Conservation (phyloP, 495 filamentous ascomycete genomes). For the Pyronema omphalodes region DNA sequence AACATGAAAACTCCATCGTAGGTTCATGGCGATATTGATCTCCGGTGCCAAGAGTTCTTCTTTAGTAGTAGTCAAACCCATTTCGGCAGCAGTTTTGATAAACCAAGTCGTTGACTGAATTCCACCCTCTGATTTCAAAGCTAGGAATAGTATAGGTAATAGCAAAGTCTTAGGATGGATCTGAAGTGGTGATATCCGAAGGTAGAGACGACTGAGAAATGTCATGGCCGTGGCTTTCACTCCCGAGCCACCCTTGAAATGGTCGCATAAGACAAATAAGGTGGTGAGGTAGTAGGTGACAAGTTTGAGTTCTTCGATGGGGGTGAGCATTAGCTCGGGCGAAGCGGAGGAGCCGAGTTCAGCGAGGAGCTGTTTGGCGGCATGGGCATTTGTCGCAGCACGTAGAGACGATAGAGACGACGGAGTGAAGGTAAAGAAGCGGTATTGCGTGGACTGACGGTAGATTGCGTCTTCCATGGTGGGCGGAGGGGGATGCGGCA, state of each 20-base stretch:
- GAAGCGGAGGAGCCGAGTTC: constrained; percentile 25
- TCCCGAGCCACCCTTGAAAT: constrained; percentile 58
- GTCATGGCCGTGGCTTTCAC: constrained; percentile 82
- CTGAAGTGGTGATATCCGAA: constrained; percentile 85
- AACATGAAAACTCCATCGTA: constrained; percentile 87
- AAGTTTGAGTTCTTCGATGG: constrained; percentile 66
- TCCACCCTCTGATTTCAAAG: constrained; percentile 74
- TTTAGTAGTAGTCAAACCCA: constrained; percentile 43
- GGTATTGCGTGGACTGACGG: constrained; percentile 75
- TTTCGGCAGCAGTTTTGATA: constrained; percentile 34
- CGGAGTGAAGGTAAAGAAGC: constrained; percentile 82
- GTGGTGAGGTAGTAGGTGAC: constrained; percentile 62
- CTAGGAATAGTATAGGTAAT: constrained; percentile 72
- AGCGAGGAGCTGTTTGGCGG: constrained; percentile 18
- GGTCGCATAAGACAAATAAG: constrained; percentile 53
- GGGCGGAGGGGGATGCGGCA: constrained; percentile 1
- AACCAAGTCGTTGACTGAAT: constrained; percentile 55
- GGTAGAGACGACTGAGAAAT: constrained; percentile 85
- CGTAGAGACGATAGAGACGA: constrained; percentile 49
- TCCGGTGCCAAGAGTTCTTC: constrained; percentile 78
- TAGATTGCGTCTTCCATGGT: constrained; percentile 73
- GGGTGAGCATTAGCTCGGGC: constrained; percentile 32
- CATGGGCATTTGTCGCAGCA: constrained; percentile 53
- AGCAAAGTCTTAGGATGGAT: constrained; percentile 79
- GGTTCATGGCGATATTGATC: constrained; percentile 74